phyloP scores from a whole-genome alignment of 768 basidiomycete species.

The Asterophora parasitica region DNA sequence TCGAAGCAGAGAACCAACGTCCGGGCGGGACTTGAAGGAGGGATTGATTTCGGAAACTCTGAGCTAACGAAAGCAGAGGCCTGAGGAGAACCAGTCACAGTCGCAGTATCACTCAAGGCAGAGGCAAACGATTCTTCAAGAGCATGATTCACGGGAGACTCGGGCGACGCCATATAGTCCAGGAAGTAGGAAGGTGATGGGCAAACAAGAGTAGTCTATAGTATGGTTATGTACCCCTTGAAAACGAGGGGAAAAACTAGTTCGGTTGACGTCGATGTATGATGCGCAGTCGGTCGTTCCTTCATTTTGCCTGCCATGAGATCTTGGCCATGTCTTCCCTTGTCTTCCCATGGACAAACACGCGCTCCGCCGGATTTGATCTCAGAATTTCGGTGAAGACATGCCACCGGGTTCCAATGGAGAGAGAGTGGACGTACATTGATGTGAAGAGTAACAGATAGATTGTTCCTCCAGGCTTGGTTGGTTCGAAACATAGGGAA shows the following conservation, averaged over 20 bases:
- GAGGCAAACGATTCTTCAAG: neutral
- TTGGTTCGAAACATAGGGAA: too few species aligned
- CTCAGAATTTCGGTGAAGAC: neutral
- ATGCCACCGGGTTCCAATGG: neutral
- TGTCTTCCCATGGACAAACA: neutral
- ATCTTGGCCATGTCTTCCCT: too few species aligned
- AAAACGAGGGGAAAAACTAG: neutral
- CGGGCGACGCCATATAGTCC: neutral
- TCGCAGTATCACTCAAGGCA: conserved; percentile 1
- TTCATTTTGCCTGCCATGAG: neutral
- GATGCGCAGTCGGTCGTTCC: neutral
- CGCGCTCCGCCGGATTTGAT: neutral
- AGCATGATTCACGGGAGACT: neutral
- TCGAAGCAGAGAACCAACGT: conserved; percentile 48
- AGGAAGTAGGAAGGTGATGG: neutral
- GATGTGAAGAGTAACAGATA: too few species aligned
- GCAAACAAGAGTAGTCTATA: too few species aligned
- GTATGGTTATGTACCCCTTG: neutral
- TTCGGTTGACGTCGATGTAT: neutral
- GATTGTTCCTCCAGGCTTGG: too few species aligned
- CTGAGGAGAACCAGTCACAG: too few species aligned
- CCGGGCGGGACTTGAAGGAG: conserved; percentile 17
- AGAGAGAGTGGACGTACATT: too few species aligned
- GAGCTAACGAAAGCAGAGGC: too few species aligned
- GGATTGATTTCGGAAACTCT: conserved; percentile 5